A percentile compares a stretch with the other conserved stretches of the same genome.
phyloP scores from a whole-genome alignment of 2,329 filamentous ascomycete species.

The Ophiosphaerella korrae region DNA sequence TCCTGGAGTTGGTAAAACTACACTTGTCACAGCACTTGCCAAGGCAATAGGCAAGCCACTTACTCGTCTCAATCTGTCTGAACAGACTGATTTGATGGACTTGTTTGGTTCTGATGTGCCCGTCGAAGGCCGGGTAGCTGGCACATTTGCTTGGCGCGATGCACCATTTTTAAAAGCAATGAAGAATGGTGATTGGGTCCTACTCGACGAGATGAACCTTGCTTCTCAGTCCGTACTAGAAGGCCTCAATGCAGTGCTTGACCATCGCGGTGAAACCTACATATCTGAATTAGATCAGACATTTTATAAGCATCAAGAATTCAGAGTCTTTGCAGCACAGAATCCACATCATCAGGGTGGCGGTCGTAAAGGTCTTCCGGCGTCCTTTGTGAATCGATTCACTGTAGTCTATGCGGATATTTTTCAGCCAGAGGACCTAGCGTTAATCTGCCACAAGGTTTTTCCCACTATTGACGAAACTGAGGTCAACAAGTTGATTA shows the following conservation, averaged over 20 bases:
- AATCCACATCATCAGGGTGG: conserved; percentile 98
- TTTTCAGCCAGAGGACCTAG: conserved; percentile 79
- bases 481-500: conserved; percentile 71
- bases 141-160: conserved; percentile 93
- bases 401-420: conserved; percentile 96
- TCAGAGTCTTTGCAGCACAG: conserved; percentile 94
- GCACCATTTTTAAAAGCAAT: conserved; percentile 95
- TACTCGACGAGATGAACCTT: conserved; percentile 98
- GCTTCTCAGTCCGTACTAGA: conserved; percentile 96
- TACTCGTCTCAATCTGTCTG: conserved; percentile 94
- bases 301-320: conserved; percentile 86
- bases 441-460: conserved; percentile 77
- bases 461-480: conserved; percentile 68
- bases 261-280: conserved; percentile 95
- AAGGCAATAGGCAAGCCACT: conserved; percentile 78
- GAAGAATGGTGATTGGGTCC: conserved; percentile 95
- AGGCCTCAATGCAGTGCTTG: conserved; percentile 92
- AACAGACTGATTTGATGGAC: conserved; percentile 97
- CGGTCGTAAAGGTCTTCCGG: conserved; percentile 89
- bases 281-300: conserved; percentile 93
- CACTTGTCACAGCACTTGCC: conserved; percentile 84
- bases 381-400: conserved; percentile 97
- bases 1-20: conserved; percentile 98
- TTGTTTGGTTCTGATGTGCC: conserved; percentile 96
- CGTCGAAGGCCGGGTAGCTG: conserved; percentile 87